Evolutionary conservation across 306 rosid genomes (phyloP).

Genomic region (Cercis canadensis): DNA sequence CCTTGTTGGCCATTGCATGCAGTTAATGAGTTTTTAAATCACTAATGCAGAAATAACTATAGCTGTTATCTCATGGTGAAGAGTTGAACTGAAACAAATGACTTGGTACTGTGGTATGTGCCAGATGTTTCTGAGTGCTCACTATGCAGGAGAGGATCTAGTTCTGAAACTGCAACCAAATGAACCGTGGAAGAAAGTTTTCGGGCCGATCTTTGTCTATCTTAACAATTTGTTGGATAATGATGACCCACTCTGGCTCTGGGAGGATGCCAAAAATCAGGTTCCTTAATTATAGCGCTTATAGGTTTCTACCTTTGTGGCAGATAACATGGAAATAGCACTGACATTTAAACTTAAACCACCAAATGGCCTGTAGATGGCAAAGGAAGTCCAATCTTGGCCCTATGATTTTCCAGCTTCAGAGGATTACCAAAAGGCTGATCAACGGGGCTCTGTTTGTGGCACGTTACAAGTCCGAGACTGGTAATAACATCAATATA

Average conservation of each 20-base stretch:
- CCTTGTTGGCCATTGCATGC: too few species aligned
- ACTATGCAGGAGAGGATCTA: conserved; percentile 86
- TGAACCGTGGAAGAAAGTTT: conserved; percentile 92
- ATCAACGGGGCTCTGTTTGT: conserved; percentile 60
- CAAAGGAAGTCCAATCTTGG: conserved; percentile 71
- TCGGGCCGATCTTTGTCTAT: conserved; percentile 77
- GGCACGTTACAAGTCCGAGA: conserved; percentile 69
- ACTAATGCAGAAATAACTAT: too few species aligned
- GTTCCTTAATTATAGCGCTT: conserved; percentile 46
- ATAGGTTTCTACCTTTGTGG: background rate
- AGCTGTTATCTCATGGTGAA: too few species aligned
- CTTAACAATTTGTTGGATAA: conserved; percentile 52
- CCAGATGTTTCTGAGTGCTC: conserved; percentile 90
- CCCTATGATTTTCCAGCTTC: conserved; percentile 84
- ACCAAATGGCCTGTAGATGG: conserved; percentile 49
- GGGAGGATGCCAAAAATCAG: conserved; percentile 90
- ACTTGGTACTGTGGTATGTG: too few species aligned
- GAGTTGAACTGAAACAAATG: too few species aligned
- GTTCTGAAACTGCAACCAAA: conserved; percentile 59
- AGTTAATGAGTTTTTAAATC: too few species aligned
- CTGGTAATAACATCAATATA: conserved; percentile 42
- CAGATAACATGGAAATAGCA: conserved; percentile 6
- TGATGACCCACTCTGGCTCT: conserved; percentile 45
- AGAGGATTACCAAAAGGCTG: conserved; percentile 56
- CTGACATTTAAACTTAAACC: background rate